A percentile compares a stretch with the other conserved stretches of the same genome.
Evolutionary conservation across 495 filamentous ascomycete genomes (phyloP).

Genomic region (Penicillium cataractarum): DNA sequence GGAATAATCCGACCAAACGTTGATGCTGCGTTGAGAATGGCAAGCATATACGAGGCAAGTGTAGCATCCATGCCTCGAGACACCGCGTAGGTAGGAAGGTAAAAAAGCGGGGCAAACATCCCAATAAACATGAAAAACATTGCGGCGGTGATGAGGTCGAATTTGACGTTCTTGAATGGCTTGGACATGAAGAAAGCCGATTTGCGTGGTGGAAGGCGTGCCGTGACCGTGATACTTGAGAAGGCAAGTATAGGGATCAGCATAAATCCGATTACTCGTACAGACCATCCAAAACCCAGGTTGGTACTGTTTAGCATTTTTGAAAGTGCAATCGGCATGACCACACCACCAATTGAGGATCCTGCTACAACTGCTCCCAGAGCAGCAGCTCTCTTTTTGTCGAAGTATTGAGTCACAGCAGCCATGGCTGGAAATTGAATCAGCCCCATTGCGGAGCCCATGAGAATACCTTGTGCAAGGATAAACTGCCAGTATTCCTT

Average conservation of each 20-base stretch:
- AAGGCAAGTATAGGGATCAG: neutral
- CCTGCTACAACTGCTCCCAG: constrained; percentile 35
- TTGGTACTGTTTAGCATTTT: neutral
- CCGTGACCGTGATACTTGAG: neutral
- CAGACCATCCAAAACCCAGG: neutral
- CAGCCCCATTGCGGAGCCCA: neutral
- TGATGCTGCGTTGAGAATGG: neutral
- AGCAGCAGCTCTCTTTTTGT: constrained; percentile 57
- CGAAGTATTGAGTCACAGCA: constrained; percentile 31
- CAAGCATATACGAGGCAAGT: neutral
- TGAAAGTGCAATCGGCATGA: neutral
- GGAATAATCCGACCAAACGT: neutral
- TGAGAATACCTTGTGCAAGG: neutral
- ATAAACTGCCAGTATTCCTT: neutral
- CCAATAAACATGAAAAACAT: neutral
- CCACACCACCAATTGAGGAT: constrained; percentile 29
- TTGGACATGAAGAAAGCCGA: neutral
- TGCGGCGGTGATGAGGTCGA: neutral
- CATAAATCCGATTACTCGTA: neutral
- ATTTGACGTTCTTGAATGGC: neutral
- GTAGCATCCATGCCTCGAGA: neutral
- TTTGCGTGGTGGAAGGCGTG: neutral
- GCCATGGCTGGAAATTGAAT: constrained; percentile 8
- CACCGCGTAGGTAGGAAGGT: neutral
- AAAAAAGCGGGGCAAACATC: neutral